Conservation (phyloP, 805 yeast species). For the Metschnikowia amazonensis region DNA sequence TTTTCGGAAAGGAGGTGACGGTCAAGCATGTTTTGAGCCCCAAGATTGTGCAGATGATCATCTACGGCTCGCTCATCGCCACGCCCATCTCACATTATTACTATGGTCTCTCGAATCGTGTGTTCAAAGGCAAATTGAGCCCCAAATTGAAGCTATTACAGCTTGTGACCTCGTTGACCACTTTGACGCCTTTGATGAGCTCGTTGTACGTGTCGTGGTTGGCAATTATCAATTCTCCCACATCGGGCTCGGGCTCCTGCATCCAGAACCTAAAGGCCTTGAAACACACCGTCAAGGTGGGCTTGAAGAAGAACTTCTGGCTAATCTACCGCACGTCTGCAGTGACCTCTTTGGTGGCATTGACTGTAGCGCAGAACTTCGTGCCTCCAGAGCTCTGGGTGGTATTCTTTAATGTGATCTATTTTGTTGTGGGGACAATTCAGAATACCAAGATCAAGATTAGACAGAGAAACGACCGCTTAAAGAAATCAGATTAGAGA, state of each 20-base stretch:
- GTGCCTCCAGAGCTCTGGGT: conserved; percentile 61
- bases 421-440: conserved; percentile 57
- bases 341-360: conserved; percentile 49
- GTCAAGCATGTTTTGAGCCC: conserved; percentile 41
- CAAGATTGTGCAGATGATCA: conserved; percentile 50
- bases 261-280: conserved; percentile 20
- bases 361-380: conserved; percentile 54
- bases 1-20: conserved; percentile 15
- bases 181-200: conserved; percentile 53
- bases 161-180: conserved; percentile 46
- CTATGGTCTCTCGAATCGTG: conserved; percentile 42
- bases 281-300: conserved; percentile 21
- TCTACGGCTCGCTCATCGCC: conserved; percentile 51
- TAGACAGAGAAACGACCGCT: conserved; percentile 14
- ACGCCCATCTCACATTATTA: conserved; percentile 59
- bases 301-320: conserved; percentile 42
- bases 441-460: conserved; percentile 55
- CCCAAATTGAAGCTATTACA: conserved; percentile 43
- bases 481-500: conserved; percentile 8
- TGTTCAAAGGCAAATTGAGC: conserved; percentile 41
- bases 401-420: conserved; percentile 55
- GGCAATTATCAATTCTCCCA: conserved; percentile 44
- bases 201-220: conserved; percentile 50
- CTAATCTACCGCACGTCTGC: conserved; percentile 51
- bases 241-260: conserved; percentile 7